Evolutionary conservation across 2,329 filamentous ascomycete species (phyloP), one percentile per base, ranked within the genome.

Genomic region (Claviceps maximensis): DNA sequence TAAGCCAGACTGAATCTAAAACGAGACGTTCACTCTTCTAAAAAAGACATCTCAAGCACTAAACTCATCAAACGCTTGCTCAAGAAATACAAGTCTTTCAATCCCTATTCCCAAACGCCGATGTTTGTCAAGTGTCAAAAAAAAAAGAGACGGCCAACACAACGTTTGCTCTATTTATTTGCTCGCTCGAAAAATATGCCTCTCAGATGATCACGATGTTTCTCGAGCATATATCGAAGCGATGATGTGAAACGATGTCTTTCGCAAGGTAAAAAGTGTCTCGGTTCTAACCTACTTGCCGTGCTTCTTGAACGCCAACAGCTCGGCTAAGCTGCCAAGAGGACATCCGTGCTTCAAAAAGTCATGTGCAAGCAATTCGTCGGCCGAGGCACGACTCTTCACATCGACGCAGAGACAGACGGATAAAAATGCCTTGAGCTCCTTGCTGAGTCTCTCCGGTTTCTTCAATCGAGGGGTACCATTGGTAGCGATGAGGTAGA

Each of bases 361-460:
- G 62, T 97, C 93, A 66, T 97, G 90, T 56, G 84, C 81, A 56
- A 97, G 74, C 49, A 98, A 76, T 71, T 98, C 93, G 56, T 88
- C 81, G 0, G 93, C 89, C 27, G 89, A 95, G 13, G 93, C 93
- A 66, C 93, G 83, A 66, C 86, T 91, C 75, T 91, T 90, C 63
- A 98, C 90, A 63, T 97, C 91, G 47, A 98, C 93, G 63, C 93
- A 97, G 47, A 98, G 77, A 70, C 93, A 98, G 58, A 96, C 90
- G 27, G 87, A 93, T 64, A 98, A 71, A 80, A 98, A 98, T 23
- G 88, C 87, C 76, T 97, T 97, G 60, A 98, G 82, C 71, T 97
- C 93, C 75, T 95, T 96, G 73, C 87, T 94, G 56, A 97, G 80
- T 74, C 95, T 95, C 73, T 98, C 91, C 1, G 93, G 91, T 73